Percentiles rank a stretch among this genome's conserved stretches.
Conservation (phyloP, 2,329 filamentous ascomycete species). For the Aspergillus ochraceus region DNA sequence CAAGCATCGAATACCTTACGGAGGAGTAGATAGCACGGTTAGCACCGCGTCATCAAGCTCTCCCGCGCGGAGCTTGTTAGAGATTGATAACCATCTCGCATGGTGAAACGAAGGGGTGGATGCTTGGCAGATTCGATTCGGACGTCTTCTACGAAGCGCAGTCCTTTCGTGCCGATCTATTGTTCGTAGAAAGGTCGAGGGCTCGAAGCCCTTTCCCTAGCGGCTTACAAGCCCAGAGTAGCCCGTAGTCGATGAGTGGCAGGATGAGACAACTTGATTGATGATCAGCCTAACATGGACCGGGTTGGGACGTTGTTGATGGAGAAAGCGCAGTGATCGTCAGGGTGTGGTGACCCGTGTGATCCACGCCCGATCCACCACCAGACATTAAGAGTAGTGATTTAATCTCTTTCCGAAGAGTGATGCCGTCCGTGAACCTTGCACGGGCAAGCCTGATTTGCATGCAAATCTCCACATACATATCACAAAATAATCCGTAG, state of each 20-base stretch:
- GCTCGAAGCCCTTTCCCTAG: not conserved
- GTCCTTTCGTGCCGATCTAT: not conserved
- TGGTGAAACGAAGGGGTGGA: not conserved
- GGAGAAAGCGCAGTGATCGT: constrained; percentile 4
- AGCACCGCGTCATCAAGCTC: not conserved
- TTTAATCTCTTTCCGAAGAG: not conserved
- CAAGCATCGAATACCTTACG: no score
- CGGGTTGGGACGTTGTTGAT: not conserved
- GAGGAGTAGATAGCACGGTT: no score
- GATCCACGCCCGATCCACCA: not conserved
- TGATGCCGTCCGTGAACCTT: not conserved
- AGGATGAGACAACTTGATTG: no score
- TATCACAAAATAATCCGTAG: no score
- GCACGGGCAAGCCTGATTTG: not conserved
- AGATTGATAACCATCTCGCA: not conserved
- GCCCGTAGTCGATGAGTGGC: no score
- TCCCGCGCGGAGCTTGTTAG: not conserved
- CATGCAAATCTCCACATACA: not conserved
- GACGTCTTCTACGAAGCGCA: not conserved
- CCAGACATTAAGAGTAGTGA: not conserved
- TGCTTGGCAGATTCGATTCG: not conserved
- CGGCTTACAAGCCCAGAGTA: not conserved
- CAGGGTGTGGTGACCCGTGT: not conserved
- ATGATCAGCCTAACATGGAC: not conserved
- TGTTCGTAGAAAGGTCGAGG: not conserved